Conservation (phyloP, 2,329 filamentous ascomycete species). For the Leptographium galeiforme region DNA sequence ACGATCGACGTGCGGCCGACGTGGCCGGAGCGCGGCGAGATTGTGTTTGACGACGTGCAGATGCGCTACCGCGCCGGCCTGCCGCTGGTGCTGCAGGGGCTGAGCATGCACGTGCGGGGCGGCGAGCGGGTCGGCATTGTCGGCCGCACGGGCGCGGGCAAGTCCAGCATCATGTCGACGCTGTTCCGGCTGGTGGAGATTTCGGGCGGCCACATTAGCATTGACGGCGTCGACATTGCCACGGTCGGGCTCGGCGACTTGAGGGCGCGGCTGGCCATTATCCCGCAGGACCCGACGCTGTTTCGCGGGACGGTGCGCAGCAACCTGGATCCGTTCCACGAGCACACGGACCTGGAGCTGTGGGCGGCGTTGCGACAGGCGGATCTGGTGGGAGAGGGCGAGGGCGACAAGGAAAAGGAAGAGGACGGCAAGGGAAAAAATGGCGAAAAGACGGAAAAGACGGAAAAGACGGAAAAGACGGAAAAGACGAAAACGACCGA, state of each 20-base stretch:
- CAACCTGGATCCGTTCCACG: constrained; percentile 69
- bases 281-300: constrained; percentile 72
- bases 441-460: background rate
- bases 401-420: constrained; percentile 1
- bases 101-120: constrained; percentile 58
- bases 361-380: constrained; percentile 69
- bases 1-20: constrained; percentile 55
- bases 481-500: background rate
- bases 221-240: constrained; percentile 56
- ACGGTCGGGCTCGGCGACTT: constrained; percentile 64
- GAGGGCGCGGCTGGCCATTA: constrained; percentile 64
- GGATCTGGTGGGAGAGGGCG: constrained; percentile 45
- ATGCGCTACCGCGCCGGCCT: constrained; percentile 66
- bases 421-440: background rate
- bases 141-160: constrained; percentile 70
- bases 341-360: constrained; percentile 64
- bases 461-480: background rate
- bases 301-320: constrained; percentile 69
- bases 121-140: constrained; percentile 74
- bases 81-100: constrained; percentile 57
- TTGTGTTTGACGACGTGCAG: constrained; percentile 59
- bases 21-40: constrained; percentile 83
- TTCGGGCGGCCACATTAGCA: constrained; percentile 46
- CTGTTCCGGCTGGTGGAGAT: constrained; percentile 65
- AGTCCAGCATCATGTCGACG: constrained; percentile 72